Base-by-base conservation (phyloP, 2,329 filamentous ascomycete species). In the Fusarium phyllophilum region DNA sequence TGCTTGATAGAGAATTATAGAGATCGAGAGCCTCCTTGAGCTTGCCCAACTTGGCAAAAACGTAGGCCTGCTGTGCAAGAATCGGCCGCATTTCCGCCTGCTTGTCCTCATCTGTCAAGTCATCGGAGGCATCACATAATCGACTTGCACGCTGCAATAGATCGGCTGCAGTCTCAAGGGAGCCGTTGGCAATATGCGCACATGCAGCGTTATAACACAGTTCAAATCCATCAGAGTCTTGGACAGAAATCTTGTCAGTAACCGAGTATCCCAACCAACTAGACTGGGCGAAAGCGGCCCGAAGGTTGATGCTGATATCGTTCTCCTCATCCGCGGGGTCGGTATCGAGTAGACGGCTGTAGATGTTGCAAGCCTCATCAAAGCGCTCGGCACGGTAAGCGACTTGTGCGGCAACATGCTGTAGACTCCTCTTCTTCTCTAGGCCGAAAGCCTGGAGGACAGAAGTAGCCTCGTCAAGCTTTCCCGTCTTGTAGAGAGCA, bases 121-220 rank as follows among this genome's bases (percentile, higher is more conserved):
- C 93, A 57, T 95, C 92, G 18, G 92, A 88, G 9, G 89, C 89
- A 79, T 93, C 90, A 79, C 94, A 96, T 26, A 96, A 84, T 74
- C 91, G 89, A 75, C 88, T 88, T 6, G 94, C 91, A 61, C 91
- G 87, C 82, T 91, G 92, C 68, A 96, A 83, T 64, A 95, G 85
- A 31, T 92, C 84, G 29, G 90, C 87, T 3, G 90, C 93, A 74
- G 90, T 88, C 9, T 83, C 86, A 42, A 93, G 85, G 75, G 93
- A 91, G 13, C 90, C 92, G 52, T 89, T 86, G 20, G 92, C 92
- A 76, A 96, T 91, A 80, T 89, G 90, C 26, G 87, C 87, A 80
- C 93, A 96, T 14, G 93, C 94, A 31, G 90, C 88, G 81, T 97
- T 97, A 83, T 94, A 97, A 17, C 93, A 91, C 33, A 92, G 91